phyloP scores from a whole-genome alignment of 208 protist genomes.

The Trypanosomatidae sp. region DNA sequence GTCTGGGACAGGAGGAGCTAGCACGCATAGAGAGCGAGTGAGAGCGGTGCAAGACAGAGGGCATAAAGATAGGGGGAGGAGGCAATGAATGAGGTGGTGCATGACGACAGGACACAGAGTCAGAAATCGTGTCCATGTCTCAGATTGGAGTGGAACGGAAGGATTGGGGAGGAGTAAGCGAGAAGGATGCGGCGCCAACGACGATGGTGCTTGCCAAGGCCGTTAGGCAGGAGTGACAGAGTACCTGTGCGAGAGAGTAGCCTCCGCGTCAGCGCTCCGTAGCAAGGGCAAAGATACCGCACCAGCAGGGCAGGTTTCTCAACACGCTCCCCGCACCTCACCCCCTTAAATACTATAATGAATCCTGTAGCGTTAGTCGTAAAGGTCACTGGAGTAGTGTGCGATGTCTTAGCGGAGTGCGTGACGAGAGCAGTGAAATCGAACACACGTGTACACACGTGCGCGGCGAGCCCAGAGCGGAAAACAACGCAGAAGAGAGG shows the following conservation, averaged over 20 bases:
- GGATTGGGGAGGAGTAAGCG: too few species aligned
- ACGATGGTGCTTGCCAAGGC: neutral
- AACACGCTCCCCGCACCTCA: neutral
- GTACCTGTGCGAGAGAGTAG: neutral
- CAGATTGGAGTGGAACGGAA: neutral
- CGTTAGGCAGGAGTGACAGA: neutral
- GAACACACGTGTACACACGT: neutral
- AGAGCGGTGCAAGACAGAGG: neutral
- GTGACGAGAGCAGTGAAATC: neutral
- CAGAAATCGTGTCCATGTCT: neutral
- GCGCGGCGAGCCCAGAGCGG: neutral
- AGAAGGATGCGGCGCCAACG: neutral
- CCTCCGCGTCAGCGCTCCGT: neutral
- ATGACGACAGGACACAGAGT: neutral
- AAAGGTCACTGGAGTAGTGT: neutral
- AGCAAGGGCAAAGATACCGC: neutral
- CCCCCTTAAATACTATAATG: neutral
- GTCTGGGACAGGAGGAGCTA: neutral
- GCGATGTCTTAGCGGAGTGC: neutral
- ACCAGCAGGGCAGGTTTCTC: neutral
- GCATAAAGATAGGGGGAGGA: neutral
- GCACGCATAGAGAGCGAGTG: neutral
- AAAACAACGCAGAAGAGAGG: neutral
- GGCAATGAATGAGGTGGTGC: neutral
- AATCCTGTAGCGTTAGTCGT: neutral